Conservation (phyloP, 2,329 filamentous ascomycete species). For the Stemphylium lycopersici region DNA sequence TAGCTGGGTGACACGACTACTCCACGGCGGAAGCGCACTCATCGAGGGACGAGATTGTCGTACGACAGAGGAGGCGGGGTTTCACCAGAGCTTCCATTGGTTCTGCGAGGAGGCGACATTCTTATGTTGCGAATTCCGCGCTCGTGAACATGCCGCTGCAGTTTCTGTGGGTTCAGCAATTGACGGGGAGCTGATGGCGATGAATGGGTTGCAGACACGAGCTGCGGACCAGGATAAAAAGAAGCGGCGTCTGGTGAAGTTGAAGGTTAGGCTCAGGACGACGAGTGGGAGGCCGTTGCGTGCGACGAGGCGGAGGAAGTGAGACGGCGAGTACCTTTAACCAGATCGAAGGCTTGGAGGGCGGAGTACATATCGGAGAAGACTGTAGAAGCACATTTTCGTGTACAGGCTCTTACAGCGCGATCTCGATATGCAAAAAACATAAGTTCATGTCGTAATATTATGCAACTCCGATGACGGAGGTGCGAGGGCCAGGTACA, state of each 20-base stretch:
- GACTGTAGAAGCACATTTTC: too few species aligned
- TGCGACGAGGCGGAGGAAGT: background rate
- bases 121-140: slow-evolving; percentile 11
- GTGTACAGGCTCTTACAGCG: too few species aligned
- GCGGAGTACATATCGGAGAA: too few species aligned
- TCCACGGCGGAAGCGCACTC: slow-evolving; percentile 1
- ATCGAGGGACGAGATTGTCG: slow-evolving; percentile 14
- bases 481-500: too few species aligned
- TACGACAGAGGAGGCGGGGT: background rate
- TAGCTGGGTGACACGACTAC: slow-evolving; percentile 13
- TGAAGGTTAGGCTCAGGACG: slow-evolving; percentile 10
- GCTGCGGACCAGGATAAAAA: background rate
- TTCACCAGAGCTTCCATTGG: slow-evolving; percentile 13
- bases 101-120: slow-evolving; percentile 20
- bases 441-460: too few species aligned
- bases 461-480: too few species aligned
- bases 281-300: background rate
- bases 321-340: too few species aligned
- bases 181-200: background rate
- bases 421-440: too few species aligned
- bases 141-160: slow-evolving; percentile 8
- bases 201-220: background rate
- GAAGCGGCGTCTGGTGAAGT: slow-evolving; percentile 7
- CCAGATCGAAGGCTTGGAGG: too few species aligned
- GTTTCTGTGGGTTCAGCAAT: background rate